A percentile compares a stretch with the other conserved stretches of the same genome.
Evolutionary conservation across 768 basidiomycete genomes (phyloP).

Genomic region (Gyrodon lividus): DNA sequence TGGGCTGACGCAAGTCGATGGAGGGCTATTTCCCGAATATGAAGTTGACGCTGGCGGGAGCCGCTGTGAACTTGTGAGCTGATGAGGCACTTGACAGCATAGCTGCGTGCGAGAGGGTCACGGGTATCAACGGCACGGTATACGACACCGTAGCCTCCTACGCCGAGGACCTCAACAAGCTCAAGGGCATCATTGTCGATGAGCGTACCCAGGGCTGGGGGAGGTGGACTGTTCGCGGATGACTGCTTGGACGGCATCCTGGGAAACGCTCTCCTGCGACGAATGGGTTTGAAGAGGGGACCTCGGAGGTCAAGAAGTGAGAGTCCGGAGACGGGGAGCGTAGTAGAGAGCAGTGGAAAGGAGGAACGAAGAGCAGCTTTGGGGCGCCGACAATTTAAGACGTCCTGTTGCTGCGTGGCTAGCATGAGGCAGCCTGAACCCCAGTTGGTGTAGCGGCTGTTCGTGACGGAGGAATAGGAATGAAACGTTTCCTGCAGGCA

Average conservation of each 20-base stretch:
- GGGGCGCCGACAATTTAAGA: conserved; percentile 31
- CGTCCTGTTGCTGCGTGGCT: conserved; percentile 34
- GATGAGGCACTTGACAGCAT: conserved; percentile 90
- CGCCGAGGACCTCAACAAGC: conserved; percentile 83
- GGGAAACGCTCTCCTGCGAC: conserved; percentile 17
- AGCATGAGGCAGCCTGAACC: conserved; percentile 36
- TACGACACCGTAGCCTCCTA: conserved; percentile 94
- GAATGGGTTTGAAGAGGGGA: conserved; percentile 10
- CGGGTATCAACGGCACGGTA: conserved; percentile 76
- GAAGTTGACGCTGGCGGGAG: conserved; percentile 66
- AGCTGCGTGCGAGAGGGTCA: conserved; percentile 52
- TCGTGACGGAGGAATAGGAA: conserved; percentile 32
- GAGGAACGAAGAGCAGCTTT: conserved; percentile 24
- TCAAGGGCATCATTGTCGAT: conserved; percentile 84
- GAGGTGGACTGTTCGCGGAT: conserved; percentile 42
- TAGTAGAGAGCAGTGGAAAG: conserved; percentile 21
- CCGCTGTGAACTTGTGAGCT: conserved; percentile 44
- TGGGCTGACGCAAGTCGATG: conserved; percentile 75
- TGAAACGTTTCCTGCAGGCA: conserved; percentile 23
- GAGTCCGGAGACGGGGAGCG: conserved; percentile 24
- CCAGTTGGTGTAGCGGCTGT: conserved; percentile 27
- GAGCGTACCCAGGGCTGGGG: conserved; percentile 63
- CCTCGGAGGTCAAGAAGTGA: conserved; percentile 23
- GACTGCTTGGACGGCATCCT: conserved; percentile 34
- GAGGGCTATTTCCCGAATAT: conserved; percentile 85